Base-by-base conservation (phyloP, 1,284 basidiomycete genomes). In the Quambalaria eucalypti region DNA sequence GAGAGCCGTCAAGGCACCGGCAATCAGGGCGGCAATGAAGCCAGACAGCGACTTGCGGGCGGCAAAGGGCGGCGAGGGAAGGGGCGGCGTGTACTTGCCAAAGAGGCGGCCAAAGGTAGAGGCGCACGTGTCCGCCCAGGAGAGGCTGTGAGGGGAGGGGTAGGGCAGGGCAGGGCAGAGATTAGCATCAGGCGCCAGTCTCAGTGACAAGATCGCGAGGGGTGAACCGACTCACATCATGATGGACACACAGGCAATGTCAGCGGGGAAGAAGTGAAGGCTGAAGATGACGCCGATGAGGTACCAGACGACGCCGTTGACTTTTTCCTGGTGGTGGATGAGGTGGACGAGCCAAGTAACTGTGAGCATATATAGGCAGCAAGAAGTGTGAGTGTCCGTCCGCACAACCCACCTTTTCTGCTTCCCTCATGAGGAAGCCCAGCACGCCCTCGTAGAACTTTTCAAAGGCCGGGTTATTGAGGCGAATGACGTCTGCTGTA, bases 121-220 rank as follows among this genome's bases (percentile, higher is more conserved):
- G 0, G 93, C 93, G 14, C 88, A 84, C 0, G 93, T 97, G 78
- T 98, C 93, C 2, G 90, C 91, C 89, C 93, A 96, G 28, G 91
- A 92, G 44, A 98, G 84, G 60, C 88, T 92, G 59, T 12, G 26
- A 16, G 36, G 21, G 28, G 50, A 4, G 5, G n/a, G 19, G 12
- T 19, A 9, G 28, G 2, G 29, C 30, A 10, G 25, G 19, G 21
- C 14, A 3, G 10, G 28, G 25, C 23, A 9, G n/a, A n/a, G 36
- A 21, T 39, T n/a, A 25, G 46, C 46, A 8, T 14, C 2, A 40
- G 14, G 3, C 16, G 46, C 9, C 33, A 21, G 42, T 46, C 25
- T 2, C 19, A n/a, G 26, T 26, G 14, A 4, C 42, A 9, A 9
- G 9, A 9, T 9, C 31, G 31, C 31, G n/a, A 36, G 9, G 8